Conservation (phyloP, 495 filamentous ascomycete genomes). For the Penicillium waksmanii region DNA sequence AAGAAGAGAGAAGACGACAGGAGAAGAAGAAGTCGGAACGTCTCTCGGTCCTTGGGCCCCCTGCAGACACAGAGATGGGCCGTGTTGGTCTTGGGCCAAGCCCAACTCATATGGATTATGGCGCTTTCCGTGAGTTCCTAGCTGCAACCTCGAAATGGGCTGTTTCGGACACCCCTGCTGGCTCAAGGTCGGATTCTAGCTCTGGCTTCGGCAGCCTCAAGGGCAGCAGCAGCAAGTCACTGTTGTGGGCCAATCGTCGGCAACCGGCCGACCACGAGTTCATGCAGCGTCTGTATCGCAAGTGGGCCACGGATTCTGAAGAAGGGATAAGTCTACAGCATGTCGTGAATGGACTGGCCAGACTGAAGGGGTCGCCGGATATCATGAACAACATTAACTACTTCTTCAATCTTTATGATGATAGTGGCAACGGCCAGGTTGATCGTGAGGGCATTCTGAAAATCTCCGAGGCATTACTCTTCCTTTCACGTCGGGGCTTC, state of each 20-base stretch:
- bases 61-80: conserved; percentile 57
- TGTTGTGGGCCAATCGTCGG: conserved; percentile 74
- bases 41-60: conserved; percentile 45
- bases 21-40: conserved; percentile 59
- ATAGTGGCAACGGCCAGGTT: conserved; percentile 88
- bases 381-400: conserved; percentile 98
- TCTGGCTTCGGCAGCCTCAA: conserved; percentile 54
- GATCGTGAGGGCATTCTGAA: conserved; percentile 94
- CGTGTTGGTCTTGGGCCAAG: conserved; percentile 89
- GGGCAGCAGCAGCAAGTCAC: conserved; percentile 46
- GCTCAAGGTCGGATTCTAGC: conserved; percentile 59
- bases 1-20: conserved; percentile 68
- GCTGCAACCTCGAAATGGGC: conserved; percentile 90
- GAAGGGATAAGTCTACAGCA: conserved; percentile 83
- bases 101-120: conserved; percentile 90
- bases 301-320: conserved; percentile 80
- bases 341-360: conserved; percentile 86
- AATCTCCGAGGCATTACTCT: conserved; percentile 92
- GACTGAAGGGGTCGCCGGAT: conserved; percentile 87
- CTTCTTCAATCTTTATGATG: conserved; percentile 97
- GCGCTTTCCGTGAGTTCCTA: conserved; percentile 91
- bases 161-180: conserved; percentile 73
- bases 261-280: conserved; percentile 96
- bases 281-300: conserved; percentile 82
- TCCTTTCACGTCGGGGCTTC: conserved; percentile 86